Base-by-base conservation (phyloP, 2,329 filamentous ascomycete genomes). In the Teratosphaeria pseudoeucalypti region DNA sequence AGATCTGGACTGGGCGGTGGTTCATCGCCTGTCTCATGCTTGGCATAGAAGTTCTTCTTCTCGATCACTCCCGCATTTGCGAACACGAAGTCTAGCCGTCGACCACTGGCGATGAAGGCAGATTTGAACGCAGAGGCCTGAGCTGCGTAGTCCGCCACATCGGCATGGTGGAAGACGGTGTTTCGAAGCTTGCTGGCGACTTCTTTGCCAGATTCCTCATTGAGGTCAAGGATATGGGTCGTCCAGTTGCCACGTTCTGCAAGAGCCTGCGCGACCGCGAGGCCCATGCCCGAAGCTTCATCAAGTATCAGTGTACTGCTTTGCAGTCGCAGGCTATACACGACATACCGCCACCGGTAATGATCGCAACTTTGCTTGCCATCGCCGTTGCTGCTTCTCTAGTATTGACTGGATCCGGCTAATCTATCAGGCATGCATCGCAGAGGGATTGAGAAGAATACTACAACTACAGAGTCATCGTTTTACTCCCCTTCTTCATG, bases 31-130 rank as follows among this genome's bases (percentile, higher is more conserved):
- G 57, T 61, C 27, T 61, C 59, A 56, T 74, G 70, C 7, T 62
- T 66, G 52, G 68, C 69, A 63, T 75, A 78, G 66, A 77, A 77
- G 58, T 75, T 76, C 58, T 70, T 64, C 19, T 70, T 66, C 57
- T 78, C 76, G 7, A 78, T 68, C 26, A 79, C 72, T 1, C 78
- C 78, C 0, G 78, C 78, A 58, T 80, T 80, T 16, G 76, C 78
- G 62, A 77, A 80, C 37, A 80, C 77, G 61, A 80, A 79, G 66
- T 79, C 78, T 16, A 81, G 54, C 2, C 72, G 66, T 6, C 68
- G 67, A 6, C 70, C 65, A 1, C 62, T 58, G 9, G 49, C 57
- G 23, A 66, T 61, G 65, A 75, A 78, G 9, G 72, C 66, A 10
- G 60, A 62, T 43, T 78, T 70, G 59, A 78, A 79, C 4, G 70